Evolutionary conservation across 371 early-diverging fungal genomes (phyloP).

Genomic region (Mucor irregularis): DNA sequence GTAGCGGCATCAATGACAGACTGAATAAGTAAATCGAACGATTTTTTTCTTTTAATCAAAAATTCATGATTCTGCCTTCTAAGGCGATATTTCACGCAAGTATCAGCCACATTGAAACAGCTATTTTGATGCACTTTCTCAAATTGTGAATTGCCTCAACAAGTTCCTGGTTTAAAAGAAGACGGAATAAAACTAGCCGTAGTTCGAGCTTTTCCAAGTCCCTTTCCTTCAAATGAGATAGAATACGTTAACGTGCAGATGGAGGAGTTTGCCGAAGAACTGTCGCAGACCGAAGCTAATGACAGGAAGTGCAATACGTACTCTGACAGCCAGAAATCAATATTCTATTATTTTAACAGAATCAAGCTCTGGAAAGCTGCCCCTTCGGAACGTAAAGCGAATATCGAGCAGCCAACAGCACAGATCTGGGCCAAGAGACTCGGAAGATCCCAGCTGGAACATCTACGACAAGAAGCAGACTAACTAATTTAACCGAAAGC

Average conservation of each 20-base stretch:
- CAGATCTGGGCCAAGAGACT: slow-evolving; percentile 15
- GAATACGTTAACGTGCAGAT: slow-evolving; percentile 5
- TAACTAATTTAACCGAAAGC: slow-evolving; percentile 5
- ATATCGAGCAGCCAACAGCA: slow-evolving; percentile 3
- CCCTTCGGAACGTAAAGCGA: neutral
- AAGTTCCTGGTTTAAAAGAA: no score
- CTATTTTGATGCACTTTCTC: no score
- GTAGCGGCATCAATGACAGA: slow-evolving; percentile 8
- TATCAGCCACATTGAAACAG: no score
- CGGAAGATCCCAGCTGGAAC: slow-evolving; percentile 15
- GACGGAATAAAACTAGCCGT: no score
- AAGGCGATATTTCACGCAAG: no score
- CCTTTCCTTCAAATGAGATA: slow-evolving; percentile 6
- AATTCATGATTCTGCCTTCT: no score
- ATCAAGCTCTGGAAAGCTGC: slow-evolving; percentile 12
- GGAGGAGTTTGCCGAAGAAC: neutral
- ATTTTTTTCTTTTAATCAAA: slow-evolving; percentile 12
- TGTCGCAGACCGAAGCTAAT: neutral
- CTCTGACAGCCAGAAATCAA: slow-evolving; percentile 9
- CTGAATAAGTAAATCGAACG: slow-evolving; percentile 8
- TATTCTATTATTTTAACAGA: slow-evolving; percentile 11
- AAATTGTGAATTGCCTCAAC: no score
- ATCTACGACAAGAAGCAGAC: slow-evolving; percentile 17
- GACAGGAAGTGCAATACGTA: slow-evolving; percentile 7
- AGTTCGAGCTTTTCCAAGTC: slow-evolving; percentile 1